A percentile compares a stretch with the other conserved stretches of the same genome.
Evolutionary conservation across 768 basidiomycete species (phyloP).

Genomic region (Chalciporus chontae): DNA sequence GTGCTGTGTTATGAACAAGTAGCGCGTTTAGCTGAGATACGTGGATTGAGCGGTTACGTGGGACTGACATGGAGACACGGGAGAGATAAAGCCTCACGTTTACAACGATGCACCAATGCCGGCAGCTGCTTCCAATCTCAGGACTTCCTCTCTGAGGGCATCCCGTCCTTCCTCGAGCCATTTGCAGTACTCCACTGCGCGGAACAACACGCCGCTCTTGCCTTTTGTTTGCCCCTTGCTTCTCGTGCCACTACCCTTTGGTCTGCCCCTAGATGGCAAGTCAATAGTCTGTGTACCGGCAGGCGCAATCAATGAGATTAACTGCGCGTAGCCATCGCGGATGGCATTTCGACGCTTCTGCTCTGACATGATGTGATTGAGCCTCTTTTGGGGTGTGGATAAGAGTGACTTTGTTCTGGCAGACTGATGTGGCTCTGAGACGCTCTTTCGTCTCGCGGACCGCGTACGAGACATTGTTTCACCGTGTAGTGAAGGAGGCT

Average conservation of each 20-base stretch:
- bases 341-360: constrained; percentile 92
- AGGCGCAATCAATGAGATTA: constrained; percentile 80
- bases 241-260: constrained; percentile 69
- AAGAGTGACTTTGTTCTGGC: constrained; percentile 60
- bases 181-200: constrained; percentile 79
- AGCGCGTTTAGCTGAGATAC: not conserved
- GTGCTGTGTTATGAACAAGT: not conserved
- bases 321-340: constrained; percentile 82
- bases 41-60: not conserved
- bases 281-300: constrained; percentile 67
- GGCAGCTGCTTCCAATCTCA: constrained; percentile 62
- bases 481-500: not conserved
- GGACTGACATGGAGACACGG: constrained; percentile 13
- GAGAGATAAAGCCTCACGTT: constrained; percentile 1
- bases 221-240: constrained; percentile 74
- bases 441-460: constrained; percentile 21
- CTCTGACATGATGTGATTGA: constrained; percentile 93
- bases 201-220: constrained; percentile 86
- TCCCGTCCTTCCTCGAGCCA: constrained; percentile 86
- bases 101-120: constrained; percentile 37
- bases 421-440: constrained; percentile 23
- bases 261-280: constrained; percentile 74
- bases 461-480: constrained; percentile 12
- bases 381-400: constrained; percentile 80
- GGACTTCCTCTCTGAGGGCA: constrained; percentile 65